Evolutionary conservation across 768 basidiomycete species (phyloP).

Genomic region (Lactarius sp.): DNA sequence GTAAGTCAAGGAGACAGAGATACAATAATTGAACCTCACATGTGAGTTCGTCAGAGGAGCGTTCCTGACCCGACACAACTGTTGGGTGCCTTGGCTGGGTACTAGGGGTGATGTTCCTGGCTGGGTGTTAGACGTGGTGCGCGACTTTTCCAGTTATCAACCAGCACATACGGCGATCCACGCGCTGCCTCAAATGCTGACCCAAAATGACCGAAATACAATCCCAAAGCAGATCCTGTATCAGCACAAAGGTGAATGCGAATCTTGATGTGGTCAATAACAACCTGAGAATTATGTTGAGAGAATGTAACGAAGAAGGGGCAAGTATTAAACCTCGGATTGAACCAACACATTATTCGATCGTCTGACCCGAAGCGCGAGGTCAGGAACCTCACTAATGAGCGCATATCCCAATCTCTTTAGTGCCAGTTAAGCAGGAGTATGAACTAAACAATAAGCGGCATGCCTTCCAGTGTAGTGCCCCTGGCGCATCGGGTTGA

Average conservation of each 20-base stretch:
- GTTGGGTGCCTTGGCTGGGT: slow-evolving; percentile 12
- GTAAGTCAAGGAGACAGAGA: background rate
- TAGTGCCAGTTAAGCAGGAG: background rate
- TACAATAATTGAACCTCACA: slow-evolving; percentile 25
- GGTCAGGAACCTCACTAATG: slow-evolving; percentile 51
- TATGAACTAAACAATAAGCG: background rate
- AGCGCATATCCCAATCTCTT: slow-evolving; percentile 67
- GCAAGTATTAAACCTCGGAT: slow-evolving; percentile 8
- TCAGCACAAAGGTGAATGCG: slow-evolving; percentile 75
- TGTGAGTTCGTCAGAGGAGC: slow-evolving; percentile 27
- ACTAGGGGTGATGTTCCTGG: slow-evolving; percentile 3
- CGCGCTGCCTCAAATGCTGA: slow-evolving; percentile 38
- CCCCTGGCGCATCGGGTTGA: background rate
- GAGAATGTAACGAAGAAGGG: background rate
- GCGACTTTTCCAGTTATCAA: background rate
- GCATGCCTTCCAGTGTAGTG: slow-evolving; percentile 61
- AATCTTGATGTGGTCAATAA: slow-evolving; percentile 49
- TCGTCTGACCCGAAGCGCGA: slow-evolving; percentile 30
- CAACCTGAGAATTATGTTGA: slow-evolving; percentile 39
- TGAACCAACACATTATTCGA: background rate
- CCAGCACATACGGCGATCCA: slow-evolving; percentile 27
- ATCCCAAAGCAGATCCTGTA: slow-evolving; percentile 54
- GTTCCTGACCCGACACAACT: slow-evolving; percentile 11
- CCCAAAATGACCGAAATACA: slow-evolving; percentile 50
- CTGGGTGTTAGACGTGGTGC: background rate